phyloP scores from a whole-genome alignment of 1,139 yeast species.

The Ogataea hybrid region DNA sequence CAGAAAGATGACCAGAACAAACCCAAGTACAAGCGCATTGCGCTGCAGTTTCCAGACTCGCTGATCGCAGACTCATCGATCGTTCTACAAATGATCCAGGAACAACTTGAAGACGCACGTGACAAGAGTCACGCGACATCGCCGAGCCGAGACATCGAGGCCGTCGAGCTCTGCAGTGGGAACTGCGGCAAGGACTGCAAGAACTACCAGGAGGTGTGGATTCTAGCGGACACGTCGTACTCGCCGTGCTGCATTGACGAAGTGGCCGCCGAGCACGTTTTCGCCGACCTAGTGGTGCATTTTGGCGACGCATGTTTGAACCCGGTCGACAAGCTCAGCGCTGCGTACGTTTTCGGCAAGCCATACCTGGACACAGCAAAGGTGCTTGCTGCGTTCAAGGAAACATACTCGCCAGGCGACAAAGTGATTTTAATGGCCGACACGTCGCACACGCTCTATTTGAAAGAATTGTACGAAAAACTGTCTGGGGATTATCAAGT shows the following conservation, averaged over 20 bases:
- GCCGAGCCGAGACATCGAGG: slow-evolving; percentile 21
- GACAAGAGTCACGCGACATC: slow-evolving; percentile 7
- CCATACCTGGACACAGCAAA: slow-evolving; percentile 47
- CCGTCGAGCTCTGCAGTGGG: slow-evolving; percentile 23
- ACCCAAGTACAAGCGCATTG: slow-evolving; percentile 48
- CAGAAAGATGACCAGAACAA: slow-evolving; percentile 30
- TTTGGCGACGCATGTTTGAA: slow-evolving; percentile 95
- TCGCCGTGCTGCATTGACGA: slow-evolving; percentile 96
- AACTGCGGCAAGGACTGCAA: slow-evolving; percentile 28
- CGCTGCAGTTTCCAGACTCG: slow-evolving; percentile 88
- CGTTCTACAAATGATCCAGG: slow-evolving; percentile 52
- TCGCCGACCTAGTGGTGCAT: slow-evolving; percentile 82
- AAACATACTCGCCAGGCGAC: slow-evolving; percentile 37
- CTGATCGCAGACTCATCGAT: slow-evolving; percentile 77
- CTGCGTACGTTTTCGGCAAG: slow-evolving; percentile 73
- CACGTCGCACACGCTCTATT: slow-evolving; percentile 52
- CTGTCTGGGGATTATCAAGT: slow-evolving; percentile 44
- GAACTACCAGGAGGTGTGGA: slow-evolving; percentile 49
- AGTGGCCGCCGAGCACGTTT: slow-evolving; percentile 92
- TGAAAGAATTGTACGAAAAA: slow-evolving; percentile 36
- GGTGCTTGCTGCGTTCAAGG: slow-evolving; percentile 38
- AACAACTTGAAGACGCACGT: slow-evolving; percentile 21
- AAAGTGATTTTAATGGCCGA: slow-evolving; percentile 65
- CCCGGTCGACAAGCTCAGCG: slow-evolving; percentile 68
- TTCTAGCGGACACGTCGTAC: slow-evolving; percentile 92